A percentile compares a stretch with the other conserved stretches of the same genome.
Conservation (phyloP, 2,329 filamentous ascomycete species). For the Zymoseptoria crescenta region DNA sequence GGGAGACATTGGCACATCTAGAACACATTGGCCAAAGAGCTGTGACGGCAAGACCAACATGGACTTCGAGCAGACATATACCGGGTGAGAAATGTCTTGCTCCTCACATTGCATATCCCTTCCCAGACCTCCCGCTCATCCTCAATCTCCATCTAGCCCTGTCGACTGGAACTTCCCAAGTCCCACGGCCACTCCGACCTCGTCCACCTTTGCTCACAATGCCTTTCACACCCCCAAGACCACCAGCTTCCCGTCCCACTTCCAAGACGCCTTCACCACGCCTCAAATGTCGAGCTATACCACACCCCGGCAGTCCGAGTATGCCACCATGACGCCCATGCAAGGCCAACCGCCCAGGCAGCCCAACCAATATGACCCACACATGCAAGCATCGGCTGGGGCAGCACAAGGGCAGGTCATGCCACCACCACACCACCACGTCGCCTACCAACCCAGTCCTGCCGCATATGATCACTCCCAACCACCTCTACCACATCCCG, state of each 20-base stretch:
- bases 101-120: conserved; percentile 2
- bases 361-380: conserved; percentile 21
- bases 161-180: conserved; percentile 45
- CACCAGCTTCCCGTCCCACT: conserved; percentile 36
- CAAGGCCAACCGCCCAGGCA: conserved; percentile 20
- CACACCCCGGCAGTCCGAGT: conserved; percentile 26
- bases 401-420: conserved; percentile 8
- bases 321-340: conserved; percentile 21
- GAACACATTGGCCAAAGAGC: not conserved
- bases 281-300: conserved; percentile 38
- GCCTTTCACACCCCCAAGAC: conserved; percentile 40
- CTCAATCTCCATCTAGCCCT: conserved; percentile 24
- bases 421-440: conserved; percentile 10
- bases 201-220: conserved; percentile 31
- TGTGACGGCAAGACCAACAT: conserved; percentile 3
- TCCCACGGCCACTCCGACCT: conserved; percentile 43
- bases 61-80: conserved; percentile 19
- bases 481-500: conserved; percentile 4
- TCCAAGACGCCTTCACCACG: conserved; percentile 44
- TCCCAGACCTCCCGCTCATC: conserved; percentile 7
- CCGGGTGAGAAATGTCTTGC: conserved; percentile 10
- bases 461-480: conserved; percentile 10
- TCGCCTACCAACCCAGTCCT: conserved; percentile 3
- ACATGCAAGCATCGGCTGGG: conserved; percentile 14
- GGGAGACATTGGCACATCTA: not conserved